Evolutionary conservation across 805 yeast genomes (phyloP), one percentile per base, ranked within the genome.

Genomic region (Alloascoidea africana): DNA sequence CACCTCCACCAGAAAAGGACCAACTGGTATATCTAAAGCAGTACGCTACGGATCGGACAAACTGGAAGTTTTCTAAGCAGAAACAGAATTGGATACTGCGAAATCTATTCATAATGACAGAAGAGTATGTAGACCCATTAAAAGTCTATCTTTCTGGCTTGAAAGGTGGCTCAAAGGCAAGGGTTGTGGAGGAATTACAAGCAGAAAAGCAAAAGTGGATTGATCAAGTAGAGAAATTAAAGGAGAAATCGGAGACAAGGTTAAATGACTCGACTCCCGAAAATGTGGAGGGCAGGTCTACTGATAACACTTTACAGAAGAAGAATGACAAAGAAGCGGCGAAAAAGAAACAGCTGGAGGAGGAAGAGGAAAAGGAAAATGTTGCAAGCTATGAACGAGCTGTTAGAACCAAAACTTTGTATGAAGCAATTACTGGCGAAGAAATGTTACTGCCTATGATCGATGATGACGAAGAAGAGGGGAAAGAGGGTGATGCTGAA

Each of bases 1-100:
- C 58, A 3, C 76, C 84, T 1, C 81, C 85, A 1, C 86, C 85
- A 23, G 89, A 78, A 44, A 74, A 70, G 43, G 94, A 82, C 48
- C 91, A 82, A 52, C 61, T 77, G 27, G 70, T 60, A 0, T 82
- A 82, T 50, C 56, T 82, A 46, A 65, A 70, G 40, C 76, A 68
- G 38, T 83, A 65, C 48, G 52, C 58, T 3, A 63, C 66, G 8
- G 83, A 78, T 43, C 59, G 55, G 41, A 70, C 58, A 0, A 63
- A 66, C 41, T 83, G 94, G 94, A 83, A 83, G 60, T 83, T 83
- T 54, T 76, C 85, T 41, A 83, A 83, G 49, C 87, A 77, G 60
- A 82, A 83, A 45, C 94, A 83, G 55, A 82, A 82, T 51, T 83
- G 94, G 94, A 65, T 83, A 33, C 57, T 83, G 44, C 75, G 73